These are phyloP conservation scores for Secale cereale DNA, from an alignment of 176 grass and related monocot species.

Conservation along the genomic window DNA sequence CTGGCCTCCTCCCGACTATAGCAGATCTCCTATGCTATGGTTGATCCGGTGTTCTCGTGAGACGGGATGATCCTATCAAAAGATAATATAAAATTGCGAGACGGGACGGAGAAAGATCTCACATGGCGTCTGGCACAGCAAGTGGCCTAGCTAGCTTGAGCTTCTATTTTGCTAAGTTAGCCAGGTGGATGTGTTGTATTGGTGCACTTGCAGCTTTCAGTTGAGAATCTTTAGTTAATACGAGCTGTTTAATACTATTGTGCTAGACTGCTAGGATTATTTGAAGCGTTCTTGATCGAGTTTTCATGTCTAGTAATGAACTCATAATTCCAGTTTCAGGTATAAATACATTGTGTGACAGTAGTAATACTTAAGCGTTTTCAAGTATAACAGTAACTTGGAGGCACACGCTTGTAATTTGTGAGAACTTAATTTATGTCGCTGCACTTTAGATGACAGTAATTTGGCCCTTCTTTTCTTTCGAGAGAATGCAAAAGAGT, in stretches of 20 bases:
- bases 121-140: too few species aligned
- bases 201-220: neutral
- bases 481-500: too few species aligned
- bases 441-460: neutral
- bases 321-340: neutral
- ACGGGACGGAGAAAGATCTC: too few species aligned
- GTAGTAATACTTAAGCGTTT: neutral
- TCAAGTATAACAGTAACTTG: neutral
- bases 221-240: constrained; percentile 7
- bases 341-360: neutral
- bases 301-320: neutral
- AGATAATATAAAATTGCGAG: too few species aligned
- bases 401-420: neutral
- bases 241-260: neutral
- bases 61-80: too few species aligned
- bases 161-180: neutral
- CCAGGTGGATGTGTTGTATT: neutral
- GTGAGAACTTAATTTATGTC: neutral
- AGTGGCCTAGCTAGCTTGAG: constrained; percentile 21
- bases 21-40: too few species aligned
- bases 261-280: neutral
- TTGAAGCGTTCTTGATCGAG: neutral
- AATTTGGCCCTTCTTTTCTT: neutral
- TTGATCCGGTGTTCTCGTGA: too few species aligned
- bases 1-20: too few species aligned